Conservation (phyloP, 2,329 filamentous ascomycete species). For the Polytolypa hystricis region DNA sequence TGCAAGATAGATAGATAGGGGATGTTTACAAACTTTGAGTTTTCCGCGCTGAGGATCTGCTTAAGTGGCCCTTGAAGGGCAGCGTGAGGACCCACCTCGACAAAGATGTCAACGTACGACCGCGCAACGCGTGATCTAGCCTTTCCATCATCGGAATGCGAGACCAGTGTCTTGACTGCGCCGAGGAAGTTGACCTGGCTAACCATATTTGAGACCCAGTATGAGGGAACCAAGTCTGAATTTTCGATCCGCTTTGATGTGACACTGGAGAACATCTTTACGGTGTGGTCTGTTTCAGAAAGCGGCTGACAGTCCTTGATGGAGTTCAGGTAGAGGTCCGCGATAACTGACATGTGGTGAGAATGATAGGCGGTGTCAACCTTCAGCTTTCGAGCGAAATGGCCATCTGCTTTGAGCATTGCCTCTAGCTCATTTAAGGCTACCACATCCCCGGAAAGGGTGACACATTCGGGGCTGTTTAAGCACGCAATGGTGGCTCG, state of each 20-base stretch:
- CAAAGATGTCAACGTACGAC: slow-evolving; percentile 13
- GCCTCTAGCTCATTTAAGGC: slow-evolving; percentile 21
- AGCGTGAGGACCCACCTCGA: slow-evolving; percentile 25
- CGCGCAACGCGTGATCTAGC: background rate
- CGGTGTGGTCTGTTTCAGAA: background rate
- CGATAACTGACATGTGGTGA: slow-evolving; percentile 9
- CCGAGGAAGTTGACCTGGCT: slow-evolving; percentile 16
- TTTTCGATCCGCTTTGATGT: slow-evolving; percentile 6
- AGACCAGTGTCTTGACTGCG: slow-evolving; percentile 5
- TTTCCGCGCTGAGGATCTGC: slow-evolving; percentile 12
- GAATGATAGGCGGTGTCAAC: slow-evolving; percentile 12
- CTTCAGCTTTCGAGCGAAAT: slow-evolving; percentile 3
- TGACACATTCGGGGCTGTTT: slow-evolving; percentile 5
- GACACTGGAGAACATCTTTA: slow-evolving; percentile 13
- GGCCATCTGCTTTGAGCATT: background rate
- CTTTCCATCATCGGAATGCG: background rate
- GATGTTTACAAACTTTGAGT: background rate
- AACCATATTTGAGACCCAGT: slow-evolving; percentile 23
- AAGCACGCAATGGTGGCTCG: slow-evolving; percentile 10
- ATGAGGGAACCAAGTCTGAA: slow-evolving; percentile 6
- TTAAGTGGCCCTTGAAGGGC: slow-evolving; percentile 21
- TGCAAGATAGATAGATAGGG: slow-evolving; percentile 2
- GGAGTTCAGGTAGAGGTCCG: background rate
- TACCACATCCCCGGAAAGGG: slow-evolving; percentile 24
- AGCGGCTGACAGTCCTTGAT: background rate